These are phyloP conservation scores for Datura wrightii DNA, from an alignment of 257 asterid genomes.

Conservation along the genomic window DNA sequence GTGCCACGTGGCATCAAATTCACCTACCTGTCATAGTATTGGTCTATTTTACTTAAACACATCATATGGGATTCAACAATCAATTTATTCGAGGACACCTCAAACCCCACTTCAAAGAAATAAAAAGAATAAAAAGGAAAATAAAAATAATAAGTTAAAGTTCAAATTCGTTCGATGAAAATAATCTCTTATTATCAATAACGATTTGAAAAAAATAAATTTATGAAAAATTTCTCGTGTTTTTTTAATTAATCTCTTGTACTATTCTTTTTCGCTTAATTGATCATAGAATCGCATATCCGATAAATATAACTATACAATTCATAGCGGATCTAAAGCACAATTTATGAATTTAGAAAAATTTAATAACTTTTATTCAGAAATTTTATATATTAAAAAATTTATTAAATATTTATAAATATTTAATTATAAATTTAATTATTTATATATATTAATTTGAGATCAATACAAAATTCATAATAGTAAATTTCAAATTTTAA, in stretches of 20 bases:
- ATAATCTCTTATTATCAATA: neutral
- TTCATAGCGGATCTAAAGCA: neutral
- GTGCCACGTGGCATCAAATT: constrained; percentile 18
- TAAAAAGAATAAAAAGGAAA: neutral
- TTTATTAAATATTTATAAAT: neutral
- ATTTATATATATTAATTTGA: neutral
- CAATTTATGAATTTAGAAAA: neutral
- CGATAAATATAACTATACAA: neutral
- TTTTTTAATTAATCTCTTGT: no score
- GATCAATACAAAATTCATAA: neutral
- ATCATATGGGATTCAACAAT: constrained; percentile 24
- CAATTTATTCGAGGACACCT: neutral
- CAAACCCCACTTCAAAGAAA: neutral
- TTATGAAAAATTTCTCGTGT: no score
- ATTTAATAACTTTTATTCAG: neutral
- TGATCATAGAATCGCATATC: neutral
- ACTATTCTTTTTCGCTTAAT: neutral
- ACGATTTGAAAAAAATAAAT: neutral
- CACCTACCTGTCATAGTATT: neutral
- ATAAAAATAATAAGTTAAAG: neutral
- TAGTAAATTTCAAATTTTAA: neutral
- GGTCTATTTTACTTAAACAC: constrained; percentile 12
- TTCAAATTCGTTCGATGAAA: no score
- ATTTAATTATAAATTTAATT: neutral
- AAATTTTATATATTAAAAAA: neutral